phyloP scores from a whole-genome alignment of 345 rosid genomes.

The Abelmoschus esculentus region DNA sequence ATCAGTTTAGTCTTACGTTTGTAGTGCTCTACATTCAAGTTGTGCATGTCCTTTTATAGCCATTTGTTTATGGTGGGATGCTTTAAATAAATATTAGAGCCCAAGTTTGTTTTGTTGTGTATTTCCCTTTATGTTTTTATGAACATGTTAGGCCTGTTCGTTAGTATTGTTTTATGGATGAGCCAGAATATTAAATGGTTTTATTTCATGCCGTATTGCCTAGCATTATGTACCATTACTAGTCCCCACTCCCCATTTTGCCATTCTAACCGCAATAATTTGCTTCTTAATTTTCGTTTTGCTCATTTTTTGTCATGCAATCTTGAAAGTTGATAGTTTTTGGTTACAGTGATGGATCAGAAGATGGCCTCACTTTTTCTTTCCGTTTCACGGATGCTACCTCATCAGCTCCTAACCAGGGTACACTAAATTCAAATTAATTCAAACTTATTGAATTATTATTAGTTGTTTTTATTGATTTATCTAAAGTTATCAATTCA shows the following conservation, averaged over 20 bases:
- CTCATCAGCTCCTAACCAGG: conserved; percentile 74
- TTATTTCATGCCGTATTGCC: background rate
- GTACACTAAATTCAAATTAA: conserved; percentile 33
- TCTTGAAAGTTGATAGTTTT: conserved; percentile 22
- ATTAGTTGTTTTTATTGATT: conserved; percentile 2
- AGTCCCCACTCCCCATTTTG: background rate
- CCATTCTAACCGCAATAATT: background rate
- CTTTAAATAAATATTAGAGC: background rate
- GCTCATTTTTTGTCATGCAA: background rate
- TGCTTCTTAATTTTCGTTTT: background rate
- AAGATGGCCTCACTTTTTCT: conserved; percentile 86
- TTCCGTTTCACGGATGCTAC: conserved; percentile 94
- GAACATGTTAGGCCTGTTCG: background rate
- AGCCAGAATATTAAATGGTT: background rate
- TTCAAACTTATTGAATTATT: conserved; percentile 9
- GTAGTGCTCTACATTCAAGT: background rate
- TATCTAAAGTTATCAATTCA: background rate
- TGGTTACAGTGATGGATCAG: conserved; percentile 69
- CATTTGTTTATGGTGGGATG: background rate
- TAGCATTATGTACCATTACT: background rate
- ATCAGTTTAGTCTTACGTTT: background rate
- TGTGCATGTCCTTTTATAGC: background rate
- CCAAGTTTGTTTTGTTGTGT: background rate
- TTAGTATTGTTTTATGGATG: background rate
- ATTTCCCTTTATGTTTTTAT: background rate